Evolutionary conservation across 2,329 filamentous ascomycete species (phyloP).

Genomic region (Periconia digitata): DNA sequence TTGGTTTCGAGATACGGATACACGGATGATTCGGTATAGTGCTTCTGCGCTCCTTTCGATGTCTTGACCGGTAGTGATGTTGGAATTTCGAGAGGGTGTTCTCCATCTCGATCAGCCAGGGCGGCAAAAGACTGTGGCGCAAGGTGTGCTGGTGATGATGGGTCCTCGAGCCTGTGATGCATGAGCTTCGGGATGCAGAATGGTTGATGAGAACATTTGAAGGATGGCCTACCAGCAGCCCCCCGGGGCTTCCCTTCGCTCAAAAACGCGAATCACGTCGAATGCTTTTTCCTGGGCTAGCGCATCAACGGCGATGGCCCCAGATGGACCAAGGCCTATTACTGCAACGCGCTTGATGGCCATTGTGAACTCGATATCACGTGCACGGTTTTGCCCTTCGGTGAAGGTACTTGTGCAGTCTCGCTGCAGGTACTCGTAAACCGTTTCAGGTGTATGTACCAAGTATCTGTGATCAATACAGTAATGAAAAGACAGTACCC

Average conservation of each 20-base stretch:
- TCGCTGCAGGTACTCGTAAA: too few species aligned
- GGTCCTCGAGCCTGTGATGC: constrained; percentile 24
- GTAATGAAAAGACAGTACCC: too few species aligned
- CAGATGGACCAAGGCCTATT: constrained; percentile 63
- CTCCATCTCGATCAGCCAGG: constrained; percentile 22
- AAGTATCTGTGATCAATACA: too few species aligned
- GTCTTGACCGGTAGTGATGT: constrained; percentile 20
- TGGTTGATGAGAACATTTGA: background rate
- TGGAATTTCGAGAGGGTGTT: constrained; percentile 19
- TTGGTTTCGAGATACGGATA: constrained; percentile 69
- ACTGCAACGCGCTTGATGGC: constrained; percentile 54
- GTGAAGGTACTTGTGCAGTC: background rate
- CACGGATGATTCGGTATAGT: constrained; percentile 40
- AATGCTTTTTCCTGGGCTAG: constrained; percentile 61
- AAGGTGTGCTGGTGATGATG: constrained; percentile 20
- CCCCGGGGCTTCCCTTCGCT: constrained; percentile 60
- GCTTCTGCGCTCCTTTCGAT: constrained; percentile 14
- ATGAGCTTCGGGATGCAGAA: constrained; percentile 3
- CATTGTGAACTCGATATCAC: constrained; percentile 9
- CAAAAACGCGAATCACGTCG: constrained; percentile 63
- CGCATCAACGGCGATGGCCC: constrained; percentile 63
- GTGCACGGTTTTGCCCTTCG: background rate
- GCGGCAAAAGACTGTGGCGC: constrained; percentile 19
- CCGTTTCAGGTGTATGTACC: too few species aligned
- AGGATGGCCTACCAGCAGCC: constrained; percentile 60